phyloP scores from a whole-genome alignment of 2,329 filamentous ascomycete species.

The Scedosporium apiospermum region DNA sequence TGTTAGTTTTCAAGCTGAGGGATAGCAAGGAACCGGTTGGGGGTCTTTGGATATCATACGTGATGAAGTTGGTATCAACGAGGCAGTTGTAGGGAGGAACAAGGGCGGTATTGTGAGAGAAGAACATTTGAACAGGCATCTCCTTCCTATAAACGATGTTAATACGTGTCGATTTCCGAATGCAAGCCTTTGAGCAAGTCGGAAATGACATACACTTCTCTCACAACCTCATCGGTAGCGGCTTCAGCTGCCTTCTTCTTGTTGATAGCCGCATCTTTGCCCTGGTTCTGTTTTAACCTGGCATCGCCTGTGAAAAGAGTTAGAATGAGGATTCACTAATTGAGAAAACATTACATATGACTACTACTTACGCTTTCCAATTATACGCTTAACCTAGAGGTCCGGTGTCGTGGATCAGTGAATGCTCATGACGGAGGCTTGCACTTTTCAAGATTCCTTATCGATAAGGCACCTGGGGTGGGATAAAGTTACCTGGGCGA shows the following conservation, averaged over 20 bases:
- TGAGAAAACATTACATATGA: background rate
- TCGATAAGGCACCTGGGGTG: constrained; percentile 15
- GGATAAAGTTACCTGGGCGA: constrained; percentile 48
- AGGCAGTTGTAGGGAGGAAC: constrained; percentile 74
- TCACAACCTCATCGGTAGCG: constrained; percentile 51
- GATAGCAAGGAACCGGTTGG: background rate
- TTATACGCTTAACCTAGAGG: constrained; percentile 65
- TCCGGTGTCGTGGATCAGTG: background rate
- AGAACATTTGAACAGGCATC: constrained; percentile 77
- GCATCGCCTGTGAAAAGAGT: constrained; percentile 44
- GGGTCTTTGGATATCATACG: background rate
- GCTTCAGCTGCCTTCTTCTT: constrained; percentile 49
- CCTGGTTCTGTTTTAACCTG: constrained; percentile 71
- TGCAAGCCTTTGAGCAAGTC: background rate
- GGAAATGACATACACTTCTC: constrained; percentile 48
- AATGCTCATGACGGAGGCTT: background rate
- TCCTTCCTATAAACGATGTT: constrained; percentile 45
- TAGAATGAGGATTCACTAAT: background rate
- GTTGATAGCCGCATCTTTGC: constrained; percentile 50
- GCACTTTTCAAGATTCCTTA: constrained; percentile 9
- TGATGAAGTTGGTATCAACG: constrained; percentile 80
- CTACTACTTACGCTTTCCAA: constrained; percentile 47
- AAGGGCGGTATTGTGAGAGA: constrained; percentile 78
- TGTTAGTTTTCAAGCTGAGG: background rate
- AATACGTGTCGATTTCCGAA: too few relatives aligned